Base-by-base conservation (phyloP, 352 stramenopile species). In the Phytophthora pistaciae region DNA sequence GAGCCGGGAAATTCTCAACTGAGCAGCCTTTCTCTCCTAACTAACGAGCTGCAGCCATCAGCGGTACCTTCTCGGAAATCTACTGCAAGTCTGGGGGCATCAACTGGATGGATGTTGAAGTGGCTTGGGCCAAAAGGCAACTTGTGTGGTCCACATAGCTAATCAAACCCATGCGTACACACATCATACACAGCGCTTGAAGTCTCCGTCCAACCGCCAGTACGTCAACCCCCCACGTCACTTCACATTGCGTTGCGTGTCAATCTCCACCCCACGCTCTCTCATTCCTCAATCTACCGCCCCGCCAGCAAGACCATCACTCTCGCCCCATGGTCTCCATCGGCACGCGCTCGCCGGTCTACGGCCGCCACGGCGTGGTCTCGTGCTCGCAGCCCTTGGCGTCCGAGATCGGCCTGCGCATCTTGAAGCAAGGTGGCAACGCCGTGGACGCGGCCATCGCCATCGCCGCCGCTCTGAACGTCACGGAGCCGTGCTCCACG, bases 311-410 rank as follows among this genome's bases (percentile, higher is more conserved):
- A 40, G 27, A 16, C 50, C 13, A 44, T 36, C 18, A 21, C 14
- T 4, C 9, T 9, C 6, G 20, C 3, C 6, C 10, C 8, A 76
- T 91, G 82, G 79, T 91, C 27, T 77, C 66, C 16, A 87, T 91
- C 49, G 83, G 83, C 29, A 87, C 69, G 63, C 88, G 96, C 58
- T 98, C 93, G 21, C 89, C 94, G 0, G 83, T 99, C 31, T 91
- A 97, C 68, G 96, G 81, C 29, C 86, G 83, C 21, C 81, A 98
- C 71, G 96, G 87, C 59, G 98, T 97, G 84, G 96, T 99, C 23
- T 83, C 96, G 11, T 96, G 93, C 52, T 98, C 92, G 61, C 97
- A 99, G 83, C 94, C 96, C 38, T 74, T 98, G 5, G 96, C 97
- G n/a, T 93, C 84, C n/a, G 89, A 97, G 40, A 97, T 98, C 59